Evolutionary conservation across 148 eudicot species (phyloP).

Genomic region (Fallopia convolvulus): DNA sequence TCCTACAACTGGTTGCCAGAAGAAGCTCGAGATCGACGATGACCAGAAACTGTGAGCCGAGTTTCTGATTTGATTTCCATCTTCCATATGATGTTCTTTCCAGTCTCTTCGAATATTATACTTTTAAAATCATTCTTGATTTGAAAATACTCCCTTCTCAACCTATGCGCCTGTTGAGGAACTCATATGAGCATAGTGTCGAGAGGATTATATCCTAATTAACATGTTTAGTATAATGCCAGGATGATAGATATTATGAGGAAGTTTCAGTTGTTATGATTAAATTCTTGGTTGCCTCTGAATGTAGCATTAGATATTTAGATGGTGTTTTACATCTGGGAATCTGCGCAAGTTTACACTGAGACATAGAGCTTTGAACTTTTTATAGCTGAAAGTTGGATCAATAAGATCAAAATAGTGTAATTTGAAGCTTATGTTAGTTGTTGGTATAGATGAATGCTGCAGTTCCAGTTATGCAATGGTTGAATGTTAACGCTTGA

Average conservation of each 20-base stretch:
- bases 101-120: background rate
- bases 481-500: background rate
- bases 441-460: background rate
- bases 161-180: background rate
- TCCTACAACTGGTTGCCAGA: conserved; percentile 94
- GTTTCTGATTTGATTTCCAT: background rate
- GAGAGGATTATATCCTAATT: background rate
- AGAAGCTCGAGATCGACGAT: conserved; percentile 87
- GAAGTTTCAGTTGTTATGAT: background rate
- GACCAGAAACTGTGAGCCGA: conserved; percentile 69
- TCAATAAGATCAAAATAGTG: background rate
- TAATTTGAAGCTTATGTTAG: background rate
- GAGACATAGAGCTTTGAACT: background rate
- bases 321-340: background rate
- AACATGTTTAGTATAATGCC: background rate
- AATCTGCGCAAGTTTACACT: background rate
- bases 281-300: background rate
- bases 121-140: background rate
- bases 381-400: background rate
- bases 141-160: background rate
- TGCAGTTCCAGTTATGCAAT: background rate
- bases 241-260: background rate
- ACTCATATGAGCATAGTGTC: background rate
- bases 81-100: background rate
- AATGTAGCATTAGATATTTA: background rate